Evolutionary conservation across 352 stramenopile species (phyloP).

Genomic region (Phytophthora syringae): DNA sequence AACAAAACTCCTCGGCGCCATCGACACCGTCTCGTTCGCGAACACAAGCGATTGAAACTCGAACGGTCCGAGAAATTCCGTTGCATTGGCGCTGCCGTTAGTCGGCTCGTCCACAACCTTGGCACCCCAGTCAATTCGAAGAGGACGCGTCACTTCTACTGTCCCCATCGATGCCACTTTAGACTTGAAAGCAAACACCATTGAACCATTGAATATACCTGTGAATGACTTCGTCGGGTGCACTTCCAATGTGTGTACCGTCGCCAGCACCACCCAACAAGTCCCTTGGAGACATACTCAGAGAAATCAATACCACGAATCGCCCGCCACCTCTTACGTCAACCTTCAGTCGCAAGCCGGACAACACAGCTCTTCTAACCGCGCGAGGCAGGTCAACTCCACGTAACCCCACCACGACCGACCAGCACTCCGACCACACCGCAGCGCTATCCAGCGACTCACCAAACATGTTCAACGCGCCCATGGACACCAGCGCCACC

Average conservation of each 20-base stretch:
- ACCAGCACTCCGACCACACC: constrained; percentile 13
- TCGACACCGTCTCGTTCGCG: constrained; percentile 4
- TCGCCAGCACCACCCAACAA: neutral
- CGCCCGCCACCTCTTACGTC: neutral
- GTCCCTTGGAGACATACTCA: neutral
- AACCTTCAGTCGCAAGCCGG: neutral
- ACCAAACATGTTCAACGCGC: constrained; percentile 1
- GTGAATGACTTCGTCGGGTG: neutral
- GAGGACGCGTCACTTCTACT: constrained; percentile 11
- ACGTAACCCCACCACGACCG: neutral
- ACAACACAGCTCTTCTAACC: neutral
- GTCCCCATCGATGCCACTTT: neutral
- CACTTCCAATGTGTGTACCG: neutral
- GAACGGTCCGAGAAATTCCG: constrained; percentile 13
- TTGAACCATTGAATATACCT: constrained; percentile 9
- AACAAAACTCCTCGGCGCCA: neutral
- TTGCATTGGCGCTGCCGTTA: neutral
- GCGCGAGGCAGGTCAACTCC: neutral
- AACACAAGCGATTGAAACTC: constrained; percentile 12
- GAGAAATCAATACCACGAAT: constrained; percentile 4
- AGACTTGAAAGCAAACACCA: constrained; percentile 7
- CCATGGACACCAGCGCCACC: constrained; percentile 14
- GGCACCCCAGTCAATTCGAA: constrained; percentile 9
- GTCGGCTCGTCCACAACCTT: constrained; percentile 1
- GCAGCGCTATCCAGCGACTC: constrained; percentile 1